Evolutionary conservation across 129 eudicot species (phyloP), one percentile per base, ranked within the genome.

Genomic region (Chrysanthemum lavandulifolium): DNA sequence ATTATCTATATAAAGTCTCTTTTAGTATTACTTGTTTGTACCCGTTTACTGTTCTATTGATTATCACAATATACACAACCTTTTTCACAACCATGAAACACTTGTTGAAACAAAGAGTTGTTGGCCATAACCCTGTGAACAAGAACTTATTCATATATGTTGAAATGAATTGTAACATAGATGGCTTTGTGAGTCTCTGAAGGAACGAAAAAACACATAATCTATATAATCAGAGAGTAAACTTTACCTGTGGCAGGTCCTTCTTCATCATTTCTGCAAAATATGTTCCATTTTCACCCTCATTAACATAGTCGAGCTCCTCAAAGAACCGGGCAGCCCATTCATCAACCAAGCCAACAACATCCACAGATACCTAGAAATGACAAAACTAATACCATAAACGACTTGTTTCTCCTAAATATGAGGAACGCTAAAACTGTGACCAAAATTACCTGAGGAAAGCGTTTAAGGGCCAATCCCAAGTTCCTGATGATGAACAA

Each of bases 281-380:
- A 15, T 76, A 45, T 31, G 91, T 91, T 74, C 99, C 99, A 76
- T 95, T 95, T 85, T 95, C 96, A 36, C 99, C 99, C 80, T 95
- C 99, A 31, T 90, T 95, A 65, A 95, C 78, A 88, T 95, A 95
- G 84, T 95, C 99, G 71, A 95, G 99, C 82, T 95, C 99, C 84
- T 95, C 99, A 84, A 95, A 95, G 81, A 95, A 95, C 47, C 99
- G 97, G 10, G 99, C 99, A 69, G 99, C 99, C 99, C 99, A 95
- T 78, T 95, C 99, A 74, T 95, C 99, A 48, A 95, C 99, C 86
- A 95, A 82, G n/a, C 99, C 99, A 71, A 95, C 99, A 84, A 95
- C 96, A 80, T 95, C 99, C 80, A 95, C 55, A 13, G 99, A 91
- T 15, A 95, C 64, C 99, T 95, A 81, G 36, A 31, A 67, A 60